phyloP scores from a whole-genome alignment of 495 filamentous ascomycete species.

The Penicillium waksmanii region DNA sequence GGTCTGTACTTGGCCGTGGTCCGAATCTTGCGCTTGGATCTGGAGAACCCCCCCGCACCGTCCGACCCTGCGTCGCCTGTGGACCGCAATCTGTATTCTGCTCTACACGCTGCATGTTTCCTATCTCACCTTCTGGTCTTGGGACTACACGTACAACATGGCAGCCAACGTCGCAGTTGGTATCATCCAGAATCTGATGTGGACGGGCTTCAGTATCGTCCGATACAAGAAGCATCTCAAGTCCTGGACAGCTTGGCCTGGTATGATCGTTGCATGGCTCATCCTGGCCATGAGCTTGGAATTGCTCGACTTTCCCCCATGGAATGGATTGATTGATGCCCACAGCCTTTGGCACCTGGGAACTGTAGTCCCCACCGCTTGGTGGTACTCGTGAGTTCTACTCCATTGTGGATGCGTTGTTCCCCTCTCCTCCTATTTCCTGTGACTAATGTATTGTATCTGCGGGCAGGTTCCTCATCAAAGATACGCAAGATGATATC shows the following conservation, averaged over 20 bases:
- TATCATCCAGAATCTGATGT: conserved; percentile 78
- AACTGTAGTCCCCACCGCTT: conserved; percentile 83
- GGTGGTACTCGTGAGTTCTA: conserved; percentile 90
- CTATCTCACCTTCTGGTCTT: conserved; percentile 82
- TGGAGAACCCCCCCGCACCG: conserved; percentile 54
- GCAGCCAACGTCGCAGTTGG: conserved; percentile 86
- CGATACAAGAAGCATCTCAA: conserved; percentile 69
- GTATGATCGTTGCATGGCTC: conserved; percentile 90
- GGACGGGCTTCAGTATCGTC: conserved; percentile 79
- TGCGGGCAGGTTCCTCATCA: conserved; percentile 69
- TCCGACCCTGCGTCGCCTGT: conserved; percentile 64
- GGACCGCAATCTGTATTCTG: conserved; percentile 71
- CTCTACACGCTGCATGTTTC: conserved; percentile 78
- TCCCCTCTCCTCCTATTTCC: background rate
- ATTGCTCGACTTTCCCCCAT: conserved; percentile 88
- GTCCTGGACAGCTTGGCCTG: conserved; percentile 87
- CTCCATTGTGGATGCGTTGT: conserved; percentile 6
- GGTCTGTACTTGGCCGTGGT: conserved; percentile 84
- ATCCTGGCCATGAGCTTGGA: conserved; percentile 94
- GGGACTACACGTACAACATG: conserved; percentile 99
- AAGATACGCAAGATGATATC: conserved; percentile 76
- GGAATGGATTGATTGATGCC: conserved; percentile 83
- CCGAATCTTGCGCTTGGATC: conserved; percentile 80
- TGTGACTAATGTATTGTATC: conserved; percentile 26
- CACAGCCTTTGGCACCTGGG: conserved; percentile 96